phyloP scores from a whole-genome alignment of 1,284 basidiomycete genomes.

The Coriolopsis trogii region DNA sequence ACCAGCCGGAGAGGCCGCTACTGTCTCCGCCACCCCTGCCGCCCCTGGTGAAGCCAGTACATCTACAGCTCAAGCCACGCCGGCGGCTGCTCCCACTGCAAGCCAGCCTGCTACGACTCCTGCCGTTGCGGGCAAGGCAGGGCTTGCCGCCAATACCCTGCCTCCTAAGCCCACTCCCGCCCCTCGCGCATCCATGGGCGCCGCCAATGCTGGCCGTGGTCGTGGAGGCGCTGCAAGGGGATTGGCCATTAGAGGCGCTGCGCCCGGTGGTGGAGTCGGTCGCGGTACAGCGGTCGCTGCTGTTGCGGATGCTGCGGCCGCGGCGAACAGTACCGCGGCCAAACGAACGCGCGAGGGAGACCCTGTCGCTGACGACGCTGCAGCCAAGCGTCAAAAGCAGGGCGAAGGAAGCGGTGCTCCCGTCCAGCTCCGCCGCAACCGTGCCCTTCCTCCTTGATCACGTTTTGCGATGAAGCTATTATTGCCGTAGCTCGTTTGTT shows the following conservation, averaged over 20 bases:
- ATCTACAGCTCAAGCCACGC: slow-evolving; percentile 13
- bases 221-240: slow-evolving; percentile 31
- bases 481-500: too few relatives aligned
- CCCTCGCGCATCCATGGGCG: too few relatives aligned
- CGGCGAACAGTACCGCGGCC: slow-evolving; percentile 37
- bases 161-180: slow-evolving; percentile 29
- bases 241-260: slow-evolving; percentile 44
- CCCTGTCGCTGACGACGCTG: slow-evolving; percentile 51
- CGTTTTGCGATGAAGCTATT: too few relatives aligned
- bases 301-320: slow-evolving; percentile 41
- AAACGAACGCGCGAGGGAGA: slow-evolving; percentile 67
- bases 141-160: slow-evolving; percentile 9
- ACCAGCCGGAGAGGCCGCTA: slow-evolving; percentile 31
- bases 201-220: slow-evolving; percentile 24
- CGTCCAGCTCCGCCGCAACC: slow-evolving; percentile 34
- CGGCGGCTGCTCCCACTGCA: slow-evolving; percentile 23
- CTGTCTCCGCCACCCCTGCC: slow-evolving; percentile 13
- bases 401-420: slow-evolving; percentile 30
- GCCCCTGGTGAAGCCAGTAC: slow-evolving; percentile 11
- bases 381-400: slow-evolving; percentile 74
- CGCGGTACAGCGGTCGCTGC: slow-evolving; percentile 40
- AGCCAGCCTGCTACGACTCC: slow-evolving; percentile 25
- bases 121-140: too few relatives aligned
- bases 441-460: slow-evolving; percentile 34
- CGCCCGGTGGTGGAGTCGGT: slow-evolving; percentile 30